Evolutionary conservation across 192 early-diverging fungal species (phyloP), one percentile per base, ranked within the genome.

Genomic region (Ramicandelaber brevisporus): DNA sequence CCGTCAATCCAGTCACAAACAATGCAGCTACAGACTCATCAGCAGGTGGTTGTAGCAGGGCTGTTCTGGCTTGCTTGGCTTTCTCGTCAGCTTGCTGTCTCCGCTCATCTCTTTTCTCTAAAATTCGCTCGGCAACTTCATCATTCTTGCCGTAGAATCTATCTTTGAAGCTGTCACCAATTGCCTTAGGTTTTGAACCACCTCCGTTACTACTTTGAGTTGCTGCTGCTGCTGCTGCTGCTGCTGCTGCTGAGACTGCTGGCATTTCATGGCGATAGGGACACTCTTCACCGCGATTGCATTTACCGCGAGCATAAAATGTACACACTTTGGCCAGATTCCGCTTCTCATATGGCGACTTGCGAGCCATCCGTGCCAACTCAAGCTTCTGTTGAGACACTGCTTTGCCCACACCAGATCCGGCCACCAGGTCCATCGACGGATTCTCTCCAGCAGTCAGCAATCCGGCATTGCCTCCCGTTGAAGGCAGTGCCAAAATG

Each of bases 221-320:
- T n/a, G n/a, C n/a, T n/a, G n/a, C n/a, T n/a, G n/a, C n/a, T n/a
- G n/a, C 37, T 92, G 87, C 48, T 87, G 59, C 8, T 73, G 57
- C 29, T 88, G 38, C 32, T 87, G 86, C 26, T 69, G 60, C 8
- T 87, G 71, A 31, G 62, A 55, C 26, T 47, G 38, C 7, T n/a
- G 87, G 87, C 46, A 86, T 58, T 41, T 90, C 90, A 40, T 96
- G 90, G n/a, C 78, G 60, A 47, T 84, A 96, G 7, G 93, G 90
- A 41, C 93, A 99, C 38, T 78, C 77, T 21, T 69, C 76, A 21
- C 89, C 93, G 17, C 93, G 72, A 13, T 68, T 99, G 46, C 93
- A 99, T 31, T 79, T 66, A 29, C 82, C 93, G 30, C 80, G 81
- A 24, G 82, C 77, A 57, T 72, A 99, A 43, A 99, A 96, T 4